Conservation (phyloP, 768 basidiomycete species). For the Lactarius akahatsu region DNA sequence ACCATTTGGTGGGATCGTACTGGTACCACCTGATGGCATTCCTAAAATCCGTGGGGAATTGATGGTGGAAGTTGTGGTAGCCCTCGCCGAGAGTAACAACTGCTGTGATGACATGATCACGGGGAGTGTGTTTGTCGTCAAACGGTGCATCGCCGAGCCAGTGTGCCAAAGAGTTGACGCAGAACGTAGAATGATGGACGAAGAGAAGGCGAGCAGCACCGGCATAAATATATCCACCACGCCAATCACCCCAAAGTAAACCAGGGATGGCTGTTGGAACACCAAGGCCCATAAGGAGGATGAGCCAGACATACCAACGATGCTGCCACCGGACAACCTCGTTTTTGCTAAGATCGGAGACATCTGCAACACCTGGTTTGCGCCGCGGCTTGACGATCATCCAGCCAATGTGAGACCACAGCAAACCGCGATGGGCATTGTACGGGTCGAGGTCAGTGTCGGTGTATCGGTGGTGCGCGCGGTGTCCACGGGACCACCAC, state of each 20-base stretch:
- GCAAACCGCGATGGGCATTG: slow-evolving; percentile 85
- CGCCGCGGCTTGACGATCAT: slow-evolving; percentile 90
- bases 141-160: slow-evolving; percentile 93
- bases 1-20: slow-evolving; percentile 93
- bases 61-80: slow-evolving; percentile 98
- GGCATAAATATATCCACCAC: slow-evolving; percentile 85
- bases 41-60: slow-evolving; percentile 96
- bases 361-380: slow-evolving; percentile 86
- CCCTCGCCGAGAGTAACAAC: slow-evolving; percentile 92
- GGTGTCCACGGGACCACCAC: slow-evolving; percentile 99
- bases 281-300: slow-evolving; percentile 67
- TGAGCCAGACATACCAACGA: slow-evolving; percentile 67
- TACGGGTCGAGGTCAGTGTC: slow-evolving; percentile 97
- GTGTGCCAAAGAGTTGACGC: slow-evolving; percentile 95
- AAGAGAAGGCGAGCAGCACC: slow-evolving; percentile 75
- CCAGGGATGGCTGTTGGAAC: slow-evolving; percentile 79
- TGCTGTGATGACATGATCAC: slow-evolving; percentile 87
- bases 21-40: slow-evolving; percentile 96
- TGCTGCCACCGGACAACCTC: slow-evolving; percentile 87
- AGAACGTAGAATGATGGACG: slow-evolving; percentile 95
- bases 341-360: slow-evolving; percentile 81
- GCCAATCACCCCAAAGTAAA: slow-evolving; percentile 80
- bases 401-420: slow-evolving; percentile 88
- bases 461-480: slow-evolving; percentile 96
- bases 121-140: slow-evolving; percentile 92